Base-by-base conservation (phyloP, 768 basidiomycete species). In the Mycena belliarum region DNA sequence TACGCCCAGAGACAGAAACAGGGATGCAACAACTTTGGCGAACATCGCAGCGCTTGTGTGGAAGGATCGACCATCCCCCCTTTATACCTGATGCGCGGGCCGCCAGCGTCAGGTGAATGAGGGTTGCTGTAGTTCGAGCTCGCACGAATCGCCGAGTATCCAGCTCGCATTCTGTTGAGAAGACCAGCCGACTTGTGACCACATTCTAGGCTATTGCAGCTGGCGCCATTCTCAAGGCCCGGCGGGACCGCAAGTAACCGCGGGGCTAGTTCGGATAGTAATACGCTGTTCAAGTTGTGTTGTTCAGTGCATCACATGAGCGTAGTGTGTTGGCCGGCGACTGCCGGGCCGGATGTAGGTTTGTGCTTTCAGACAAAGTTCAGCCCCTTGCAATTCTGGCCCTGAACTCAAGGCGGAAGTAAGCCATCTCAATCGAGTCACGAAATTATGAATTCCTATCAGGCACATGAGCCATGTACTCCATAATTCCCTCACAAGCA, bases 1-100 rank as follows among this genome's bases (percentile, higher is more conserved):
- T 37, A 63, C 67, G 44, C 55, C 44, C 42, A 42, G 54, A 40
- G 58, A 57, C 8, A 61, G 42, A 46, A 63, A 35, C 25, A 64
- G 44, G n/a, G 50, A 35, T 21, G 56, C 24, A 16, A 53, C 23
- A 33, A 62, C 16, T 54, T 59, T 59, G 24, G 59, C 16, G 16
- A 66, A 49, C 66, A 65, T 67, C 9, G 24, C 37, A 24, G 11
- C 2, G 33, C 41, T 24, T 25, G 37, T 25, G 37, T 16, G 9
- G 21, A 23, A 40, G n/a, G 4, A 32, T 8, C 4, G 15, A 20
- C 21, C 11, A 25, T 21, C 28, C 15, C 29, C 37, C 10, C 55
- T 60, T 50, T 60, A 60, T 46, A 18, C 21, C 14, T 16, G 45
- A 25, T 9, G 8, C 20, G 45, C 60, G 59, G 52, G 47, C 59